phyloP scores from a whole-genome alignment of 169 alveolate genomes.

The Plasmodium gaboni region DNA sequence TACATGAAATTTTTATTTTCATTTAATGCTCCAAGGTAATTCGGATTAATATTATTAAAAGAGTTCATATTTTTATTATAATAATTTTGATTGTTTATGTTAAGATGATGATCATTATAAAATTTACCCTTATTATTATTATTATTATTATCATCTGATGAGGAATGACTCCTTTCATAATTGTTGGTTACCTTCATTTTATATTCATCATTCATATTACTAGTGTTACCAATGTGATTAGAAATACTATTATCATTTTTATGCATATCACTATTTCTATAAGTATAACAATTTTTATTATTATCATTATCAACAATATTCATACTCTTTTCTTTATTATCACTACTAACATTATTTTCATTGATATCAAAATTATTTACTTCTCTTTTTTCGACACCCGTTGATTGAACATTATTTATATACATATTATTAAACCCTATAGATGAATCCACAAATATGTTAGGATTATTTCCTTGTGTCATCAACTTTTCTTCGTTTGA shows the following conservation, averaged over 20 bases:
- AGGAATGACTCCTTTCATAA: neutral
- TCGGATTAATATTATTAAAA: neutral
- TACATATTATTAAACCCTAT: neutral
- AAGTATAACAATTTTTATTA: neutral
- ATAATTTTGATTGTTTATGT: neutral
- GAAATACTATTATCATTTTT: neutral
- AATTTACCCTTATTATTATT: neutral
- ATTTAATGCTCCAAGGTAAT: neutral
- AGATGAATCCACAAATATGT: neutral
- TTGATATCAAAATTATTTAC: neutral
- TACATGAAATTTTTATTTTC: neutral
- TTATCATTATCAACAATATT: neutral
- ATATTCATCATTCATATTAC: neutral
- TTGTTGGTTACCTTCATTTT: neutral
- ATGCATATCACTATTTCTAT: neutral
- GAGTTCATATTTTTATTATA: neutral
- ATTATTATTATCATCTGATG: neutral
- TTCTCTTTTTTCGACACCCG: neutral
- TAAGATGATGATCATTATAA: neutral
- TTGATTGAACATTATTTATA: neutral
- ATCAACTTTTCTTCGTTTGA: neutral
- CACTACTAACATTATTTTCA: neutral
- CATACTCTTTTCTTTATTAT: neutral
- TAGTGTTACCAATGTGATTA: neutral
- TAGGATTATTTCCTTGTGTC: neutral